Evolutionary conservation across 768 basidiomycete species (phyloP).

Genomic region (Trametes villosa): DNA sequence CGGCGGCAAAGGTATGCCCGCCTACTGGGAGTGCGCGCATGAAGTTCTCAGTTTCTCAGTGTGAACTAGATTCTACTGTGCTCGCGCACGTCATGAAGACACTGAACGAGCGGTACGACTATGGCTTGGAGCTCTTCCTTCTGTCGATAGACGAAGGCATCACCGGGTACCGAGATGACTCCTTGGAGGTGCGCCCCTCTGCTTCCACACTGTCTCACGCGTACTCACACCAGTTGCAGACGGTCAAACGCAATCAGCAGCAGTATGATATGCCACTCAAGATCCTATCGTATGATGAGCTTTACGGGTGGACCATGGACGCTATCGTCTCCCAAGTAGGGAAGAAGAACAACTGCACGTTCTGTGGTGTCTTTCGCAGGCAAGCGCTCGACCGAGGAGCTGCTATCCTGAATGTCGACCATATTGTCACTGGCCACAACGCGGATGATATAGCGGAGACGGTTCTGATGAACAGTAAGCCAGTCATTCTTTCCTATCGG

Average conservation of each 20-base stretch:
- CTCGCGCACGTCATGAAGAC: conserved; percentile 97
- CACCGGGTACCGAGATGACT: conserved; percentile 97
- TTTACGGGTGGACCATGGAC: conserved; percentile 99
- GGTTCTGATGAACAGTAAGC: conserved; percentile 96
- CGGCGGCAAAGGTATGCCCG: conserved; percentile 86
- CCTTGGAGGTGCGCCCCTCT: conserved; percentile 69
- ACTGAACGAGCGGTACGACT: conserved; percentile 91
- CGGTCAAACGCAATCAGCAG: conserved; percentile 94
- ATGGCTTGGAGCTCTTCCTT: conserved; percentile 88
- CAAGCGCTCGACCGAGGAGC: conserved; percentile 97
- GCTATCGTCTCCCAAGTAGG: conserved; percentile 93
- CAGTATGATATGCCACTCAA: conserved; percentile 96
- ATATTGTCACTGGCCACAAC: conserved; percentile 99
- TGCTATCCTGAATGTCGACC: conserved; percentile 84
- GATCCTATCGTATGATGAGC: conserved; percentile 93
- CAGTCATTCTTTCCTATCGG: neutral
- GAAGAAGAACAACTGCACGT: conserved; percentile 98
- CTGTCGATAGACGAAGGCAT: conserved; percentile 99
- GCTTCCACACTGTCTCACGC: neutral
- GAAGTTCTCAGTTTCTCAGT: neutral
- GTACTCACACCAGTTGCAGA: conserved; percentile 52
- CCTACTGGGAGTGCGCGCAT: neutral
- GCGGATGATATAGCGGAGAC: conserved; percentile 99
- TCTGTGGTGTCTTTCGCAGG: conserved; percentile 96
- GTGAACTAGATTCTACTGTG: conserved; percentile 86